Conservation (phyloP, 352 stramenopile genomes). For the Phytophthora capsici region DNA sequence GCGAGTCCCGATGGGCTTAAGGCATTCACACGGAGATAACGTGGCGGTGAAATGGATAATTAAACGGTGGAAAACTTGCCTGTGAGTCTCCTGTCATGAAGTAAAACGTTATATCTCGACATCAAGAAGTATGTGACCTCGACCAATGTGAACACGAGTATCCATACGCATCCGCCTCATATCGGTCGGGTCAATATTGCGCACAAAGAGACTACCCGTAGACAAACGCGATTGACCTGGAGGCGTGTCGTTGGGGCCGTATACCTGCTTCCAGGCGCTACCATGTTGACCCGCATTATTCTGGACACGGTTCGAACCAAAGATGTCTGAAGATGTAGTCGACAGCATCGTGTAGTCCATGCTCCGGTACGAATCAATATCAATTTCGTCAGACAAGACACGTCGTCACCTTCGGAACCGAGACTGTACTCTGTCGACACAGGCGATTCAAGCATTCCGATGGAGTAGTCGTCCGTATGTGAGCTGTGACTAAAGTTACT, state of each 20-base stretch:
- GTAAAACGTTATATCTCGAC: slow-evolving; percentile 26
- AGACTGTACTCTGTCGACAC: slow-evolving; percentile 40
- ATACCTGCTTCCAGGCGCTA: slow-evolving; percentile 34
- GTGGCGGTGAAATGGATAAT: slow-evolving; percentile 17
- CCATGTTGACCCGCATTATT: no score
- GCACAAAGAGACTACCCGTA: slow-evolving; percentile 30
- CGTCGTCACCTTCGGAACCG: slow-evolving; percentile 30
- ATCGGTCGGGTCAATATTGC: slow-evolving; percentile 19
- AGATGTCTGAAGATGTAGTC: slow-evolving; percentile 35
- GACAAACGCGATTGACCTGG: slow-evolving; percentile 14
- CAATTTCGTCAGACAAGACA: slow-evolving; percentile 27
- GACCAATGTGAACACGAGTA: slow-evolving; percentile 11
- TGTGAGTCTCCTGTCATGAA: background rate
- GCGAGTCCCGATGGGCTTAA: slow-evolving; percentile 73
- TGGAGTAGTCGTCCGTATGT: slow-evolving; percentile 42
- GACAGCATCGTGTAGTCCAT: slow-evolving; percentile 34
- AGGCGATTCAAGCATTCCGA: slow-evolving; percentile 39
- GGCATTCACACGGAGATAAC: background rate
- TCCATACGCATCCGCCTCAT: slow-evolving; percentile 34
- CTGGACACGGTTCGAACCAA: slow-evolving; percentile 32
- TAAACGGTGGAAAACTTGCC: slow-evolving; percentile 5
- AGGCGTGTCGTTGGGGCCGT: slow-evolving; percentile 16
- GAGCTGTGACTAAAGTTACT: slow-evolving; percentile 35
- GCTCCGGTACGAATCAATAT: slow-evolving; percentile 40
- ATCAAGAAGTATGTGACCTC: slow-evolving; percentile 22